Evolutionary conservation across 495 filamentous ascomycete species (phyloP).

Genomic region (Tuber magnatum): DNA sequence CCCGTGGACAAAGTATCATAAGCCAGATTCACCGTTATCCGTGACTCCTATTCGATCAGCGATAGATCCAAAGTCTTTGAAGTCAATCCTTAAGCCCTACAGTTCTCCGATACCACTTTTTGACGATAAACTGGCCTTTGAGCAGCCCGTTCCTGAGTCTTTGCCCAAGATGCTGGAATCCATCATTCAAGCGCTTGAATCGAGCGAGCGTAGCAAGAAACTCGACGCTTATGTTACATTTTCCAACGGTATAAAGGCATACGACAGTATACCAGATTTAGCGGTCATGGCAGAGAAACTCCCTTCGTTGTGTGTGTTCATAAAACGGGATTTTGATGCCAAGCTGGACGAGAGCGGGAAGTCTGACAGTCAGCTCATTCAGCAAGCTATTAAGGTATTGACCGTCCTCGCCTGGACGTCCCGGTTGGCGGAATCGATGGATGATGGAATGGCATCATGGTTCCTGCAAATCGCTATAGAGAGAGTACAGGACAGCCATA

Average conservation of each 20-base stretch:
- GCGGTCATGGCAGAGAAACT: slow-evolving; percentile 69
- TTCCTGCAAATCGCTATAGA: slow-evolving; percentile 70
- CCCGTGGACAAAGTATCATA: slow-evolving; percentile 63
- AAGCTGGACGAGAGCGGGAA: slow-evolving; percentile 48
- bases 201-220: slow-evolving; percentile 57
- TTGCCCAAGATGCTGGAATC: slow-evolving; percentile 78
- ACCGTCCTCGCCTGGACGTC: slow-evolving; percentile 63
- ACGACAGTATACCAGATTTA: slow-evolving; percentile 65
- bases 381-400: slow-evolving; percentile 68
- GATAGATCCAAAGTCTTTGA: slow-evolving; percentile 59
- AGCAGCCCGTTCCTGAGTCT: slow-evolving; percentile 31
- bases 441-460: slow-evolving; percentile 69
- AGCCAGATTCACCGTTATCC: slow-evolving; percentile 48
- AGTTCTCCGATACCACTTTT: slow-evolving; percentile 44
- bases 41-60: slow-evolving; percentile 45
- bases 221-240: slow-evolving; percentile 83
- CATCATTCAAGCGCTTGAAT: slow-evolving; percentile 66
- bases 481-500: slow-evolving; percentile 55
- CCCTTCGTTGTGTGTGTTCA: slow-evolving; percentile 63
- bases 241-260: slow-evolving; percentile 64
- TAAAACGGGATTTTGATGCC: slow-evolving; percentile 65
- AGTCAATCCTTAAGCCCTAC: slow-evolving; percentile 76
- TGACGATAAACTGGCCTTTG: slow-evolving; percentile 17
- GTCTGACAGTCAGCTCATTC: slow-evolving; percentile 58
- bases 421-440: slow-evolving; percentile 55